Evolutionary conservation across 2,329 filamentous ascomycete genomes (phyloP), one percentile per base, ranked within the genome.

Genomic region (Pseudogymnoascus sp.): DNA sequence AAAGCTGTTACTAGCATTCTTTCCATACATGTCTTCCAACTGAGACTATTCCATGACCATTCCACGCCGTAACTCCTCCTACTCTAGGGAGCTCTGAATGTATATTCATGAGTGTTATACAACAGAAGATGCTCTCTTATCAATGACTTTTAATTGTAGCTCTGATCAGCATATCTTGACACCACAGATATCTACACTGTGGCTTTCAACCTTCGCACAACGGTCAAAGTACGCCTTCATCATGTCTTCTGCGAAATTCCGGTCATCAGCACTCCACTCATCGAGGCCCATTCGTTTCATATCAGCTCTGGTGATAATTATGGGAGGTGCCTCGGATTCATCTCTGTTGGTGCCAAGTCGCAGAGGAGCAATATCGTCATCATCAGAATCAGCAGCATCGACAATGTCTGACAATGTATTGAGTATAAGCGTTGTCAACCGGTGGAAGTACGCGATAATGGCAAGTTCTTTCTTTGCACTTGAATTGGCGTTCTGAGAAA

Each of bases 401-500:
- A 90, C 82, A 3, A 90, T 76, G 65, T 87, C 84, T 0, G 82
- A 81, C 61, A 92, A 73, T 2, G 83, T 82, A 0, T 81, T 80
- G 22, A 93, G 76, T 46, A 91, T 80, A 68, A 84, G 80, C 2
- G 84, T 82, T 0, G 90, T 92, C 61, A 91, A 79, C 1, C 89
- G 84, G 75, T 93, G 90, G 74, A 93, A 93, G 74, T 92, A 95
- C 1, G 89, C 87, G 62, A 93, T 89, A 60, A 91, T 83, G 41
- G 87, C 84, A 65, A 91, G 85, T 71, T 92, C 77, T 74, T 50
- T 82, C 81, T 67, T 82, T 8, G 38, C 35, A 24, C 50, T 46
- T 28, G 53, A 61, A 28, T 65, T 60, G 19, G 43, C 60, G 53
- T 43, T 50, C 24, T 46, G 63, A 22, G 61, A 28, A n/a, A 66